These are phyloP conservation scores for Biscutella laevigata DNA, from an alignment of 441 rosid species.

Conservation along the genomic window DNA sequence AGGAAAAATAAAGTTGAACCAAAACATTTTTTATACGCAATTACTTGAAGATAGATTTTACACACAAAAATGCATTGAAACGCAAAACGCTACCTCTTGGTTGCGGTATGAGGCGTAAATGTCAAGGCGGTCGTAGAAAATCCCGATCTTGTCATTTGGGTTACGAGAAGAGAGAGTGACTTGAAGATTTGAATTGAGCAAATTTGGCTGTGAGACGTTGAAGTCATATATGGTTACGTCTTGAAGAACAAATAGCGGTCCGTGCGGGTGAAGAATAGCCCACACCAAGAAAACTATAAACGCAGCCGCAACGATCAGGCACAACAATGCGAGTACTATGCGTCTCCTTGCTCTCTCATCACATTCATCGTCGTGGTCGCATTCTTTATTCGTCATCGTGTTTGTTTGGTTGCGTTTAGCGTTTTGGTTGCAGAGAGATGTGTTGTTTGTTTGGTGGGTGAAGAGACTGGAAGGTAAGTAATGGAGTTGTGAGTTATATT, in stretches of 20 bases:
- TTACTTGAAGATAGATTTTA: neutral
- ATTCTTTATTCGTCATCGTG: slow-evolving; percentile 33
- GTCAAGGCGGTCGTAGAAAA: slow-evolving; percentile 50
- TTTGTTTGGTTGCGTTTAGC: slow-evolving; percentile 4
- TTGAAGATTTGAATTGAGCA: slow-evolving; percentile 40
- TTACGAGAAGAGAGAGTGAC: slow-evolving; percentile 51
- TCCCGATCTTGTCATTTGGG: slow-evolving; percentile 55
- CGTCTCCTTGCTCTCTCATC: slow-evolving; percentile 5
- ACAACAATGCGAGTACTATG: slow-evolving; percentile 13
- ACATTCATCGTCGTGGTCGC: slow-evolving; percentile 28
- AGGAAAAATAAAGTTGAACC: neutral
- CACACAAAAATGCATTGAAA: too few species aligned
- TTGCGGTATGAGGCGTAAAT: slow-evolving; percentile 51
- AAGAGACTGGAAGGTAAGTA: neutral
- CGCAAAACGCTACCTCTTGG: slow-evolving; percentile 47
- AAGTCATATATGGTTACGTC: slow-evolving; percentile 49
- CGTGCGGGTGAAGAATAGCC: slow-evolving; percentile 50
- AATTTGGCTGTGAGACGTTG: slow-evolving; percentile 36
- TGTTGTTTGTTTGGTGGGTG: slow-evolving; percentile 4
- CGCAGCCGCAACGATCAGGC: slow-evolving; percentile 22
- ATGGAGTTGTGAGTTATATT: neutral
- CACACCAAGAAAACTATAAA: slow-evolving; percentile 43
- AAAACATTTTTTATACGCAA: neutral
- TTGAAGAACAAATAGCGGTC: slow-evolving; percentile 51
- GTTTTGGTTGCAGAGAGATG: neutral